Base-by-base conservation (phyloP, 2,329 filamentous ascomycete genomes). In the Aureobasidium sp. region DNA sequence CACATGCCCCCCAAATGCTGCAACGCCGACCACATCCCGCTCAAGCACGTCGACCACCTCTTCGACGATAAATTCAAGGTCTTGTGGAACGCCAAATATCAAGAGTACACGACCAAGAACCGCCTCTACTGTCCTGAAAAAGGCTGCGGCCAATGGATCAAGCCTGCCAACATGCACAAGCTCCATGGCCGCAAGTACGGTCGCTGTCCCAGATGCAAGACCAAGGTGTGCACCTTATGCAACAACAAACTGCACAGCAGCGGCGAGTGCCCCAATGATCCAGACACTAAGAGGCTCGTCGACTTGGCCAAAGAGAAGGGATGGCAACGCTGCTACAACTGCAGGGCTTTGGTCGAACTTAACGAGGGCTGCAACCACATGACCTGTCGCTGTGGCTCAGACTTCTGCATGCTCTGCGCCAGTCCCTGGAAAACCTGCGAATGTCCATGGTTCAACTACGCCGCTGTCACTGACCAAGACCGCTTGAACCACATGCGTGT, bases 1-100 rank as follows among this genome's bases (percentile, higher is more conserved):
- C 86, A 90, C 67, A 95, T 96, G 90, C 90, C 91, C 19, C 91
- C 91, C 0, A 83, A 81, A 70, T 96, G 91, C 74, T 96, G 91
- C 74, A 87, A 83, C 3, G 69, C 81, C 22, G 84, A 90, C 14
- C 82, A 84, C 67, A 95, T 96, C 62, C 85, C 88, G 0, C 76
- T 91, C 7, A 86, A 85, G 66, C 85, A 91, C 70, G 91, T 93
- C 31, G 88, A 93, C 14, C 81, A 81, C 27, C 77, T 94, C 8
- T 91, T 96, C 69, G 83, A 89, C 69, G 71, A 79, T 62, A 79
- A 81, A 59, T 93, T 94, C 78, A 93, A 94, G 76, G 84, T 80
- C 66, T 79, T 79, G 1, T 96, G 90, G 90, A 93, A 94, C 71
- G 82, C 81, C 62, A 93, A 91, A 69, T 94, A 87, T 69, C 79